Percentiles rank a stretch among this genome's conserved stretches.
Evolutionary conservation across 2,329 filamentous ascomycete genomes (phyloP).

Genomic region (Sporothrix sp.): DNA sequence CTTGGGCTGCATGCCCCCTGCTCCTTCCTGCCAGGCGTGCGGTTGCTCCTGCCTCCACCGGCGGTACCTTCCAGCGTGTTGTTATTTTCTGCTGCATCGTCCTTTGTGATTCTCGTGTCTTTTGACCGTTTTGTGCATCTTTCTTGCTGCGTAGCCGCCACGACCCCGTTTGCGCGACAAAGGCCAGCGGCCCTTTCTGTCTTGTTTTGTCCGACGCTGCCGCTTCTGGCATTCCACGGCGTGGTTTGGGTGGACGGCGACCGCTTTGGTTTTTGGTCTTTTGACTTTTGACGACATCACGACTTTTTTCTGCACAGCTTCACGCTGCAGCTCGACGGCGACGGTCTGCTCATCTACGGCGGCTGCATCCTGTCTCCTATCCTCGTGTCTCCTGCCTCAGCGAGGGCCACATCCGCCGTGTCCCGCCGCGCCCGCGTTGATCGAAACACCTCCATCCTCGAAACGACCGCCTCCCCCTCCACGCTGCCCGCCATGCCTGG

Average conservation of each 20-base stretch:
- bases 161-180: slow-evolving; percentile 1
- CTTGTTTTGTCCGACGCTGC: background rate
- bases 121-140: background rate
- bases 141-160: background rate
- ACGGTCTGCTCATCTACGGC: too few relatives aligned
- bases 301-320: background rate
- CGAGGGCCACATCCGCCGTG: background rate
- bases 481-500: slow-evolving; percentile 56
- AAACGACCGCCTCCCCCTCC: background rate
- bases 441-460: background rate
- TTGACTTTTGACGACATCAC: background rate
- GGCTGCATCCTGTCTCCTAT: background rate
- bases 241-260: too few relatives aligned
- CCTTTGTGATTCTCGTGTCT: background rate
- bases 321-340: background rate
- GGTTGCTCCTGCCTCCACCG: too few relatives aligned
- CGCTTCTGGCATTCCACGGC: too few relatives aligned
- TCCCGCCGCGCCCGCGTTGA: background rate
- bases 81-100: slow-evolving; percentile 6
- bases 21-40: background rate
- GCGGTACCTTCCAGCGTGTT: background rate
- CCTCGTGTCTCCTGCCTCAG: background rate
- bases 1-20: background rate
- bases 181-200: background rate
- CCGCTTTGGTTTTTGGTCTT: background rate